Percentiles rank a stretch among this genome's conserved stretches.
phyloP scores from a whole-genome alignment of 164 flowering plant genomes.

The Magnolia officinalis region DNA sequence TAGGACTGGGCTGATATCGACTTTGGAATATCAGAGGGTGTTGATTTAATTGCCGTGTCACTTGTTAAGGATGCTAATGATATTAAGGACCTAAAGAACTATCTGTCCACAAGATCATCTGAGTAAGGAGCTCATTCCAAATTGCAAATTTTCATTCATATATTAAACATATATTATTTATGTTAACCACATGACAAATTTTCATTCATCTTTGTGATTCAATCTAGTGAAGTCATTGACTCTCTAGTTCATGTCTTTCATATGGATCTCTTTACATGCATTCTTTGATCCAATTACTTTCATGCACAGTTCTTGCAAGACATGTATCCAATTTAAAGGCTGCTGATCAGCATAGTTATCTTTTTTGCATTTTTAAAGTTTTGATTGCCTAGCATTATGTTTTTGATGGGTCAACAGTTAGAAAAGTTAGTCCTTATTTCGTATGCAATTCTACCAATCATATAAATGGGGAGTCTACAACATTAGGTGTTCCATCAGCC shows the following conservation, averaged over 20 bases:
- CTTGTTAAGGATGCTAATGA: conserved; percentile 69
- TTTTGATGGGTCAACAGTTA: not conserved
- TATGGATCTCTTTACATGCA: not conserved
- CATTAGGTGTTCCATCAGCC: too few species aligned
- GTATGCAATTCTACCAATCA: not conserved
- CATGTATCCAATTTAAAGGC: not conserved
- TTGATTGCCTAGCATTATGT: not conserved
- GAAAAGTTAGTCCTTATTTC: too few species aligned
- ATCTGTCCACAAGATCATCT: conserved; percentile 55
- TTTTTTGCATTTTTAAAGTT: too few species aligned
- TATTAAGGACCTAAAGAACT: conserved; percentile 51
- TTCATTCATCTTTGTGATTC: not conserved
- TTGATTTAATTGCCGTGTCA: conserved; percentile 81
- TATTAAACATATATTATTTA: not conserved
- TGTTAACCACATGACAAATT: not conserved
- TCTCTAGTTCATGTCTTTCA: not conserved
- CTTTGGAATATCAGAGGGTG: conserved; percentile 80
- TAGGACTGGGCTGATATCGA: conserved; percentile 91
- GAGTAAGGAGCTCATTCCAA: conserved; percentile 38
- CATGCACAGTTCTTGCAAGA: not conserved
- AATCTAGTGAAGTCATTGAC: not conserved
- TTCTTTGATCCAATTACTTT: not conserved
- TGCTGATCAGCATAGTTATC: not conserved
- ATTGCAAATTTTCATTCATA: not conserved
- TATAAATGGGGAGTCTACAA: too few species aligned